phyloP scores from a whole-genome alignment of 257 asterid genomes.

The Gardenia jasminoides region DNA sequence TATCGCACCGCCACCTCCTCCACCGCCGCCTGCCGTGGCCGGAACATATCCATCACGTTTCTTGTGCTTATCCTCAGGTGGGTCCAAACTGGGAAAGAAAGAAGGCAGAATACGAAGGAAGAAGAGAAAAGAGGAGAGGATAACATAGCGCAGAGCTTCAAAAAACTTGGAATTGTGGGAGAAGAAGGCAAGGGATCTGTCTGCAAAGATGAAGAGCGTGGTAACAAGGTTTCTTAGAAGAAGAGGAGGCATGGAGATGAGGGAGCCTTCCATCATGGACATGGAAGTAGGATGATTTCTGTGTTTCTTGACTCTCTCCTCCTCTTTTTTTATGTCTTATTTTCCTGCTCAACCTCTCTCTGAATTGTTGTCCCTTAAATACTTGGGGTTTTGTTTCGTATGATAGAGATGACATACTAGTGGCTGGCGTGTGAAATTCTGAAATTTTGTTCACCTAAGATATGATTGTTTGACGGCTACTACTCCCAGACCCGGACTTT shows the following conservation, averaged over 20 bases:
- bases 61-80: conserved; percentile 9
- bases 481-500: no score
- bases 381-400: neutral
- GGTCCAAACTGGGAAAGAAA: conserved; percentile 33
- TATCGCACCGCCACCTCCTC: neutral
- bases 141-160: conserved; percentile 33
- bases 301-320: neutral
- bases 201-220: conserved; percentile 43
- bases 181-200: conserved; percentile 42
- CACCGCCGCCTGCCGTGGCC: conserved; percentile 21
- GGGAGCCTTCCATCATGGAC: conserved; percentile 31
- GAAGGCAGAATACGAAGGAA: conserved; percentile 57
- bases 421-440: neutral
- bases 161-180: conserved; percentile 43
- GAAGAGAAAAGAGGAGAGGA: conserved; percentile 52
- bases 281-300: neutral
- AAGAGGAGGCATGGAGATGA: conserved; percentile 53
- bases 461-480: neutral
- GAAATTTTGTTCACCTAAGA: neutral
- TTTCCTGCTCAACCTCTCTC: no score
- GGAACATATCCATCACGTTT: conserved; percentile 14
- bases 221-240: conserved; percentile 51
- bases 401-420: neutral
- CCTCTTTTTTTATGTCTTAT: no score
- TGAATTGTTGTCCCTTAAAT: neutral